phyloP scores from a whole-genome alignment of 345 rosid species.

The Dimocarpus longan region DNA sequence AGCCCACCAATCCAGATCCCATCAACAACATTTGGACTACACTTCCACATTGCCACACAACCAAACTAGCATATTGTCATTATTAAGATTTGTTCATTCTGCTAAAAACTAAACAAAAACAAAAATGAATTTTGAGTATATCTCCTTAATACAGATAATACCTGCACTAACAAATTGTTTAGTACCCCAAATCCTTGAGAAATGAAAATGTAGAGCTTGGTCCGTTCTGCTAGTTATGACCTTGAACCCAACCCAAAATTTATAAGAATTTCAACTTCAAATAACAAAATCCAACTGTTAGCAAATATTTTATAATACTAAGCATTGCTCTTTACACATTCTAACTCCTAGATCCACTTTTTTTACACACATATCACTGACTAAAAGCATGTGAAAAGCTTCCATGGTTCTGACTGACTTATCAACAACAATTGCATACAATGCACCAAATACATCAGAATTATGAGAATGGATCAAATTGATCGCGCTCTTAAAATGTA shows the following conservation, averaged over 20 bases:
- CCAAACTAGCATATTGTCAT: constrained; percentile 7
- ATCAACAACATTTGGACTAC: constrained; percentile 1
- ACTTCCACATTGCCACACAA: constrained; percentile 11
- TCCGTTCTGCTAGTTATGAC: background rate
- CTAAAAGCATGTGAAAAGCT: constrained; percentile 11
- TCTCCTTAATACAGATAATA: background rate
- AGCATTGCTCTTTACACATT: background rate
- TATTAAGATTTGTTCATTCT: background rate
- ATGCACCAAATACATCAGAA: constrained; percentile 5
- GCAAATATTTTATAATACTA: background rate
- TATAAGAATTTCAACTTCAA: background rate
- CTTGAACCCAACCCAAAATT: constrained; percentile 1
- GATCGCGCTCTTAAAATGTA: background rate
- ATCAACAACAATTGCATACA: constrained; percentile 3
- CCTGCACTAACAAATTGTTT: background rate
- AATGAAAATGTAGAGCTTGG: background rate
- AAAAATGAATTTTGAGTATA: constrained; percentile 1
- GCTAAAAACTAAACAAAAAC: background rate
- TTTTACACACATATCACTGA: background rate
- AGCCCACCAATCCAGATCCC: background rate
- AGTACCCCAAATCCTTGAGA: background rate
- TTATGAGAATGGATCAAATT: background rate
- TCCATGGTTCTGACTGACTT: background rate
- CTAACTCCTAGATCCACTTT: background rate
- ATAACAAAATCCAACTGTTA: background rate